Percentiles rank a stretch among this genome's conserved stretches.
phyloP scores from a whole-genome alignment of 306 rosid genomes.

The Prosopis cineraria region DNA sequence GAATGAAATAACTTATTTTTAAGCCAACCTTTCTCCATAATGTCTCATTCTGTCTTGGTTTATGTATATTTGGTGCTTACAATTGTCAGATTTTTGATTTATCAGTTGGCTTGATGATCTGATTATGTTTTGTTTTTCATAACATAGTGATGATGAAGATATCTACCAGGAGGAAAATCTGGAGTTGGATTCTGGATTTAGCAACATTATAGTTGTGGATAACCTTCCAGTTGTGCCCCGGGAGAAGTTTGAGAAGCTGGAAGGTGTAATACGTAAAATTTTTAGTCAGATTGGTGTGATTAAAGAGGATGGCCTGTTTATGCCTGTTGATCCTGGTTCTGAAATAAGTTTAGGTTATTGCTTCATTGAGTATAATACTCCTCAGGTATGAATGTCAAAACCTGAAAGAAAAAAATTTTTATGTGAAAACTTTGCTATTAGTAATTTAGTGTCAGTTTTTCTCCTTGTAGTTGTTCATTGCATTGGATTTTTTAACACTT shows the following conservation, averaged over 20 bases:
- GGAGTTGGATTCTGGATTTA: conserved; percentile 61
- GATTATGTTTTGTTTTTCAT: not conserved
- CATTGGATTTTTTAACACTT: not conserved
- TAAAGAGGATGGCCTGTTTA: conserved; percentile 62
- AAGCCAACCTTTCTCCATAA: not conserved
- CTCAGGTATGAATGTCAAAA: conserved; percentile 44
- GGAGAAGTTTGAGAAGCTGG: conserved; percentile 64
- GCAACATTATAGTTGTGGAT: conserved; percentile 58
- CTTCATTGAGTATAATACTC: conserved; percentile 63
- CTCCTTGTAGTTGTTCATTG: not conserved
- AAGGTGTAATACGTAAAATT: conserved; percentile 57
- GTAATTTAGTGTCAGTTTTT: not conserved
- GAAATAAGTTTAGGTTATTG: conserved; percentile 56
- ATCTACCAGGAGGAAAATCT: conserved; percentile 41
- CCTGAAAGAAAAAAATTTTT: not conserved
- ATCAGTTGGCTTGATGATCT: not conserved
- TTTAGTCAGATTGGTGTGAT: conserved; percentile 65
- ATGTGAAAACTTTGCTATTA: too few relatives aligned
- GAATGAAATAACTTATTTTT: not conserved
- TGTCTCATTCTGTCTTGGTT: not conserved
- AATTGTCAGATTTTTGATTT: not conserved
- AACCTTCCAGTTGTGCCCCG: conserved; percentile 63
- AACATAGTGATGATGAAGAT: conserved; percentile 60
- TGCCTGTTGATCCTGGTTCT: conserved; percentile 57
- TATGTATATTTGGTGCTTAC: not conserved